Base-by-base conservation (phyloP, 2,329 filamentous ascomycete genomes). In the Neonectria coccinea region DNA sequence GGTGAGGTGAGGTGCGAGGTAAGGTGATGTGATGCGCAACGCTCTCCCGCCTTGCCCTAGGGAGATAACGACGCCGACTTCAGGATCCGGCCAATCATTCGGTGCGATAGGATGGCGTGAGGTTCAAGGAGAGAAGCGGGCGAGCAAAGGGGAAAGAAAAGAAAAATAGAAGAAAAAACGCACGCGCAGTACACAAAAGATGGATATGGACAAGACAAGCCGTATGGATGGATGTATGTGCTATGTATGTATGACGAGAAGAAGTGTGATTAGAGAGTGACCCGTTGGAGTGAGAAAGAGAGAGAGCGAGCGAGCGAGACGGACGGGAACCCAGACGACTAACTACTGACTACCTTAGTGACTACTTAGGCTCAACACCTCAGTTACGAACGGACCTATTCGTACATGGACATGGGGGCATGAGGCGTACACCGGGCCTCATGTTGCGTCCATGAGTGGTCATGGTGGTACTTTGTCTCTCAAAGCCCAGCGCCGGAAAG, bases 1-100 rank as follows among this genome's bases (percentile, higher is more conserved):
- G 52, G 61, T 51, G 59, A 57, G 59, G 64, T 51, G 59, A 57
- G 57, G 64, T 66, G 68, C 67, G 67, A 60, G 29, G 56, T 68
- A 65, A 70, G 59, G 65, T 64, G 65, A 64, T 66, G 55, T 50
- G 39, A 39, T 39, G 50, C 25, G 31, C 31, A 55, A 44, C 55
- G 31, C 31, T 33, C 36, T 63, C 55, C 56, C 56, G 56, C 39
- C 59, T 51, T 44, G 33, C 39, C 44, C 56, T 27, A 48, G 50
- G 59, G 29, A 56, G 56, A 52, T 59, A 41, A 45, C 56, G 51
- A 55, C 56, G 33, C 47, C 33, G 12, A 51, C 53, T 36, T 22
- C 25, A 31, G 36, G 50, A 27, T 63, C 27, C 18, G 42, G 51
- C 51, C 36, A 42, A 47, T 64, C 59, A 62, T 62, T 41, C 59